phyloP scores from a whole-genome alignment of 176 grass and related monocot species.

The Pontederia paniculata region DNA sequence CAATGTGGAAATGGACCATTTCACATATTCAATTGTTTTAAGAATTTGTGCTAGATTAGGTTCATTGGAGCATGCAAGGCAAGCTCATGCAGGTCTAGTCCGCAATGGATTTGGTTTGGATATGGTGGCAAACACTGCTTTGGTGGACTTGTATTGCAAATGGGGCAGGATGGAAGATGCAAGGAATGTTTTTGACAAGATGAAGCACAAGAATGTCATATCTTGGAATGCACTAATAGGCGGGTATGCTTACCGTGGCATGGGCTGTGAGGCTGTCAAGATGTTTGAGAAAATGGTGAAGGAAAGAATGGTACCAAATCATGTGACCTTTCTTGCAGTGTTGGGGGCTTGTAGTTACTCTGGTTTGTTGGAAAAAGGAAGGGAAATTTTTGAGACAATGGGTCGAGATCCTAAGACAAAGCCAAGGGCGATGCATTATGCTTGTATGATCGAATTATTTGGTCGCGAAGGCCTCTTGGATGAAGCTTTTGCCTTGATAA shows the following conservation, averaged over 20 bases:
- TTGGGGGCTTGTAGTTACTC: constrained; percentile 64
- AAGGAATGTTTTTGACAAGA: constrained; percentile 62
- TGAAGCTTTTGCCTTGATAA: constrained; percentile 68
- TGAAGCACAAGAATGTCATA: constrained; percentile 71
- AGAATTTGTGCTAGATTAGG: constrained; percentile 54
- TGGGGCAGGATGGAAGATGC: constrained; percentile 92
- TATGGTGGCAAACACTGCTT: constrained; percentile 41
- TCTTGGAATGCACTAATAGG: constrained; percentile 92
- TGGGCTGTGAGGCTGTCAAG: constrained; percentile 48
- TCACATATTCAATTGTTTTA: constrained; percentile 58
- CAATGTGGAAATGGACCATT: constrained; percentile 42
- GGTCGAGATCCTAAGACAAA: constrained; percentile 28
- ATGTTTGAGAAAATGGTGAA: constrained; percentile 60
- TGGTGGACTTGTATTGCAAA: constrained; percentile 79
- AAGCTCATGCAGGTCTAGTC: constrained; percentile 60
- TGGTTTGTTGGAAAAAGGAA: constrained; percentile 56
- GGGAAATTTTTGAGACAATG: constrained; percentile 63
- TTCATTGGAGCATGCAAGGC: constrained; percentile 57
- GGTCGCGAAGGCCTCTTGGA: constrained; percentile 65
- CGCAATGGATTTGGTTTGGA: constrained; percentile 48
- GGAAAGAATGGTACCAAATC: constrained; percentile 52
- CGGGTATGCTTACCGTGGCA: constrained; percentile 76
- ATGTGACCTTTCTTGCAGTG: constrained; percentile 63
- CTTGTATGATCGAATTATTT: constrained; percentile 77
- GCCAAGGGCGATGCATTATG: constrained; percentile 84